Evolutionary conservation across 1,284 basidiomycete species (phyloP).

Genomic region (Ganoderma multipileum): DNA sequence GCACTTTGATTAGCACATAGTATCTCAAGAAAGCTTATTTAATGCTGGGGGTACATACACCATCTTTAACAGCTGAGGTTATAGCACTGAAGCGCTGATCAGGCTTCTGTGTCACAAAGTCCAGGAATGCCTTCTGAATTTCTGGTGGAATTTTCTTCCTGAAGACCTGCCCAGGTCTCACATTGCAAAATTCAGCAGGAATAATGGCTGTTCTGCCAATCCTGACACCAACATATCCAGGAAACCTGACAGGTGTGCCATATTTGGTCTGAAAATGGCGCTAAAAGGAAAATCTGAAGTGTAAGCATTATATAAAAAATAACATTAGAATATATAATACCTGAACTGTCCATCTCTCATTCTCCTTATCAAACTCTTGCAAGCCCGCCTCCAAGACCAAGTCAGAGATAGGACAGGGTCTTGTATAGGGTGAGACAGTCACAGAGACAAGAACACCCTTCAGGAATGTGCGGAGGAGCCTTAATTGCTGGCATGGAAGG

Average conservation of each 20-base stretch:
- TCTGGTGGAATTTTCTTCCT: constrained; percentile 49
- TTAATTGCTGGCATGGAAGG: neutral
- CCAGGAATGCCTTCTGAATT: constrained; percentile 23
- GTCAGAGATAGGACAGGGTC: constrained; percentile 13
- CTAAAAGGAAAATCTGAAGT: neutral
- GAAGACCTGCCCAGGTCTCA: constrained; percentile 52
- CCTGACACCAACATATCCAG: constrained; percentile 10
- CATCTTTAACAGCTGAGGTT: constrained; percentile 2
- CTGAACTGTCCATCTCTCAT: constrained; percentile 13
- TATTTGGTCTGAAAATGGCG: constrained; percentile 18
- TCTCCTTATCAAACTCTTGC: constrained; percentile 17
- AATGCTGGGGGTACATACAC: constrained; percentile 2
- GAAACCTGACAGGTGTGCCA: neutral
- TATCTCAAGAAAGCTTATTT: neutral
- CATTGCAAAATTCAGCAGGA: constrained; percentile 52
- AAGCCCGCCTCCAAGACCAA: constrained; percentile 10
- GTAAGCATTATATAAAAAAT: neutral
- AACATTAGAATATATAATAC: neutral
- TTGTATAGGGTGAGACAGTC: neutral
- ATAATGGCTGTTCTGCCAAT: constrained; percentile 37
- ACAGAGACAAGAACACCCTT: constrained; percentile 16
- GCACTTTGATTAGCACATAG: neutral
- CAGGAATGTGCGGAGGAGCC: constrained; percentile 10
- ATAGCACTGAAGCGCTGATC: constrained; percentile 8
- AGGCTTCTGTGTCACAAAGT: constrained; percentile 18